Evolutionary conservation across 108 stramenopile genomes (phyloP).

Genomic region (Tribonema minus): DNA sequence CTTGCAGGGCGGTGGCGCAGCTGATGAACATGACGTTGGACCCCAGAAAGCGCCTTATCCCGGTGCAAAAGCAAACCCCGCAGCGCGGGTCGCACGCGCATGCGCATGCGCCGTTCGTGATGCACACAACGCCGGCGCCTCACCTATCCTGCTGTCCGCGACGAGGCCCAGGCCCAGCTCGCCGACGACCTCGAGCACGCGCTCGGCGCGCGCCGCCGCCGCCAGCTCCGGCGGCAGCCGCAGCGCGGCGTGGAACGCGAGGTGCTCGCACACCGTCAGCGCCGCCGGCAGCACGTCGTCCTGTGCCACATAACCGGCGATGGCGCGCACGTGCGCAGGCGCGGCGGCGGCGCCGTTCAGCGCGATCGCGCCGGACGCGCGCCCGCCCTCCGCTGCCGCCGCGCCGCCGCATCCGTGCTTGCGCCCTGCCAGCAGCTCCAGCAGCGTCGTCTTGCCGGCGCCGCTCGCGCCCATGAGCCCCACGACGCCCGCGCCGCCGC

Average conservation of each 20-base stretch:
- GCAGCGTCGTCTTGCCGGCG: conserved; percentile 21
- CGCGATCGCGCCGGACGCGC: conserved; percentile 65
- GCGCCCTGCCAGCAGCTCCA: conserved; percentile 14
- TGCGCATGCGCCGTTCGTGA: not conserved
- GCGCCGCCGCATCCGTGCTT: conserved; percentile 21
- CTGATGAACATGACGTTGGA: not conserved
- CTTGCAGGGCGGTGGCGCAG: not conserved
- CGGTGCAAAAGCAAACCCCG: not conserved
- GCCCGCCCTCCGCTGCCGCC: conserved; percentile 29
- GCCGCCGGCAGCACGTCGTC: conserved; percentile 75
- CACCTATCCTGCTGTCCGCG: conserved; percentile 67
- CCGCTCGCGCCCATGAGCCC: conserved; percentile 20
- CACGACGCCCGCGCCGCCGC: not conserved
- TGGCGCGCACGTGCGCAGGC: conserved; percentile 48
- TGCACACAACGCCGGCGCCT: not conserved
- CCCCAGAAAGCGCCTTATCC: not conserved
- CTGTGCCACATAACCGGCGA: conserved; percentile 83
- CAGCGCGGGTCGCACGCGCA: not conserved
- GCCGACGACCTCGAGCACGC: not conserved
- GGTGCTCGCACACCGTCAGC: conserved; percentile 76
- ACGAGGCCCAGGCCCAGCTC: conserved; percentile 55
- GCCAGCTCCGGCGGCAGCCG: conserved; percentile 51
- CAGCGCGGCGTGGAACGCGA: conserved; percentile 77
- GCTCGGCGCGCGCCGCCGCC: not conserved
- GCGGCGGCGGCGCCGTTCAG: conserved; percentile 63